These are phyloP conservation scores for Fallopia convolvulus DNA, from an alignment of 148 eudicot species.

Conservation along the genomic window DNA sequence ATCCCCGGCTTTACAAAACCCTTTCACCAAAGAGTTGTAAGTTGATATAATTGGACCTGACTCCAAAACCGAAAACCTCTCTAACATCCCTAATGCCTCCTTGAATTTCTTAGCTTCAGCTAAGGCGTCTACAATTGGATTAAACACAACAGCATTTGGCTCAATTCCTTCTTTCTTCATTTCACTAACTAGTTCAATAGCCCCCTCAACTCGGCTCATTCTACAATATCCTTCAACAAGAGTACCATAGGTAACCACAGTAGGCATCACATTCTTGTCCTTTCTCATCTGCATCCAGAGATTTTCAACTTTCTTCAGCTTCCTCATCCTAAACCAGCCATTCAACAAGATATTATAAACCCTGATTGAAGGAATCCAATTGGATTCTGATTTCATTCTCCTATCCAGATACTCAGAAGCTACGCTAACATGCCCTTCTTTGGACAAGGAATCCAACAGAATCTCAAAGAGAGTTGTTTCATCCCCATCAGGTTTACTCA, in stretches of 20 bases:
- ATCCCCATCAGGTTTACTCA: constrained; percentile 8
- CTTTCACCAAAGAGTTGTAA: constrained; percentile 63
- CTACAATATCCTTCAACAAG: constrained; percentile 62
- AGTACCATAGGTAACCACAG: constrained; percentile 52
- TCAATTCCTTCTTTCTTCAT: constrained; percentile 50
- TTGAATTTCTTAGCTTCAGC: constrained; percentile 56
- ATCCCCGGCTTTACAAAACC: constrained; percentile 75
- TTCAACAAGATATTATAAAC: constrained; percentile 51
- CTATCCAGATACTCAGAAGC: constrained; percentile 47
- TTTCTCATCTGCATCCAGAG: constrained; percentile 48
- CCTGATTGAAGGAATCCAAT: constrained; percentile 45
- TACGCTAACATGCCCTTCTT: constrained; percentile 48
- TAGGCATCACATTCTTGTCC: constrained; percentile 31
- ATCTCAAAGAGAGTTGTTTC: constrained; percentile 38
- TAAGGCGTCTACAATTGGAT: constrained; percentile 53
- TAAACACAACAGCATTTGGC: constrained; percentile 51
- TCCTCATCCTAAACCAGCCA: constrained; percentile 54
- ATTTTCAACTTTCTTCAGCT: constrained; percentile 33
- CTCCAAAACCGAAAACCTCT: constrained; percentile 54
- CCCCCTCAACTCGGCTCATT: constrained; percentile 46
- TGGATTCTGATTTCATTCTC: constrained; percentile 25
- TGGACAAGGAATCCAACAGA: constrained; percentile 61
- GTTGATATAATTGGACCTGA: constrained; percentile 60
- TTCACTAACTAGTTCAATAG: constrained; percentile 48
- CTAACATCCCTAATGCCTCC: constrained; percentile 72